Conservation (phyloP, 345 rosid genomes). For the Limnanthes douglasii region DNA sequence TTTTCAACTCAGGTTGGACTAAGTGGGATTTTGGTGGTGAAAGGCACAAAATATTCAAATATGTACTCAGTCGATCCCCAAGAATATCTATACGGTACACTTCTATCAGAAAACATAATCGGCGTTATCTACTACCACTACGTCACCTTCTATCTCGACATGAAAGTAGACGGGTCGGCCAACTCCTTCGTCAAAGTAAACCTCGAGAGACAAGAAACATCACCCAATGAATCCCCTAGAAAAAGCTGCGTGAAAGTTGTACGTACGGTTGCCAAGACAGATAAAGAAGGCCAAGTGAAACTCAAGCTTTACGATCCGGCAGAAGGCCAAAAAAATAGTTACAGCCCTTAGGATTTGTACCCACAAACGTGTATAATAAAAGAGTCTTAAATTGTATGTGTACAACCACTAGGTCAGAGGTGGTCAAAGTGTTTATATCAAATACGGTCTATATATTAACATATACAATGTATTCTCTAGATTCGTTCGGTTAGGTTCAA, state of each 20-base stretch:
- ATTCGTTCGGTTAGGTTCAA: no score
- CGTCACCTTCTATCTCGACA: conserved; percentile 42
- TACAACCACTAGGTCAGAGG: no score
- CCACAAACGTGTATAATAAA: no score
- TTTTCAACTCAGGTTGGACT: conserved; percentile 42
- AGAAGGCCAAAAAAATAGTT: no score
- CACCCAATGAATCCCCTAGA: conserved; percentile 35
- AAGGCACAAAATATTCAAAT: conserved; percentile 29
- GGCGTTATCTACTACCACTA: conserved; percentile 67
- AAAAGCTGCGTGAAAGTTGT: conserved; percentile 42
- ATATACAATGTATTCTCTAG: no score
- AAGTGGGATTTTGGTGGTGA: conserved; percentile 59
- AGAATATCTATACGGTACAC: conserved; percentile 24
- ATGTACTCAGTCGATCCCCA: conserved; percentile 18
- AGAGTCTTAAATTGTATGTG: no score
- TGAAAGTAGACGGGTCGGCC: conserved; percentile 39
- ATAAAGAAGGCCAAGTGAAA: conserved; percentile 52
- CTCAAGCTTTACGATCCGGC: conserved; percentile 53
- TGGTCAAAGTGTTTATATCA: no score
- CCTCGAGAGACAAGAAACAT: conserved; percentile 32
- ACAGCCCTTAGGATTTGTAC: no score
- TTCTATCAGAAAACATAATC: conserved; percentile 45
- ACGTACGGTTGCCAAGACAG: conserved; percentile 33
- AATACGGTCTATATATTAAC: no score
- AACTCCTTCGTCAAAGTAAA: conserved; percentile 47